Evolutionary conservation across 768 basidiomycete species (phyloP).

Genomic region (Roridomyces roridus): DNA sequence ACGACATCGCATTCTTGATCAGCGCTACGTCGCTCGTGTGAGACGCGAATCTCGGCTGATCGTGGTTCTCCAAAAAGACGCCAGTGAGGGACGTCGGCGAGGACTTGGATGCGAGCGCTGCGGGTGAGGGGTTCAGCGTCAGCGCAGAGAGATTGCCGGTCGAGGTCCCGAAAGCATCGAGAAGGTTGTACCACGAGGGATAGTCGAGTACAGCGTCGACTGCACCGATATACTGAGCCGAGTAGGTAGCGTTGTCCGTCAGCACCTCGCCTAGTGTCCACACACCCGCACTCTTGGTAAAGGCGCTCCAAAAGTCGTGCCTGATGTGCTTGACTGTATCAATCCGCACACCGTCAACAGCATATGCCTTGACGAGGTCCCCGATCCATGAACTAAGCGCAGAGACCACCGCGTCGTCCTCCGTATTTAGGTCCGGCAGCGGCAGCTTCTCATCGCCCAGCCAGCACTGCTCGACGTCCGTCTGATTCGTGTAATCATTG

Average conservation of each 20-base stretch:
- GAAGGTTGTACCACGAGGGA: constrained; percentile 59
- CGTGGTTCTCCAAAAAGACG: constrained; percentile 77
- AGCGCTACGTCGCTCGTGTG: constrained; percentile 53
- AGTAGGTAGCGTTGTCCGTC: constrained; percentile 33
- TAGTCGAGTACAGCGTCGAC: constrained; percentile 67
- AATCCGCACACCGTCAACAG: constrained; percentile 74
- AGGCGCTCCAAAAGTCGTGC: constrained; percentile 70
- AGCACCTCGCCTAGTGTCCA: constrained; percentile 74
- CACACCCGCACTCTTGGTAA: constrained; percentile 66
- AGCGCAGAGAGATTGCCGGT: constrained; percentile 54
- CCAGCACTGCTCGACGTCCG: constrained; percentile 72
- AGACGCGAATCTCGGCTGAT: constrained; percentile 64
- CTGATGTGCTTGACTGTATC: constrained; percentile 69
- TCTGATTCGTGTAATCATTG: constrained; percentile 64
- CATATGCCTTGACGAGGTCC: constrained; percentile 59
- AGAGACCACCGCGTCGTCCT: constrained; percentile 58
- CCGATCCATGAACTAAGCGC: constrained; percentile 68
- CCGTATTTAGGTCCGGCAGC: constrained; percentile 77
- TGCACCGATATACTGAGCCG: constrained; percentile 48
- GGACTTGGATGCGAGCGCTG: constrained; percentile 51
- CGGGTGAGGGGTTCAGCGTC: constrained; percentile 28
- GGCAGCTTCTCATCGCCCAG: constrained; percentile 70
- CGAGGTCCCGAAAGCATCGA: constrained; percentile 58
- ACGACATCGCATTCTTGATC: constrained; percentile 65
- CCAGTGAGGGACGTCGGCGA: constrained; percentile 49